Percentiles rank a stretch among this genome's conserved stretches.
Evolutionary conservation across 148 eudicot genomes (phyloP).

Genomic region (Cornus controversa): DNA sequence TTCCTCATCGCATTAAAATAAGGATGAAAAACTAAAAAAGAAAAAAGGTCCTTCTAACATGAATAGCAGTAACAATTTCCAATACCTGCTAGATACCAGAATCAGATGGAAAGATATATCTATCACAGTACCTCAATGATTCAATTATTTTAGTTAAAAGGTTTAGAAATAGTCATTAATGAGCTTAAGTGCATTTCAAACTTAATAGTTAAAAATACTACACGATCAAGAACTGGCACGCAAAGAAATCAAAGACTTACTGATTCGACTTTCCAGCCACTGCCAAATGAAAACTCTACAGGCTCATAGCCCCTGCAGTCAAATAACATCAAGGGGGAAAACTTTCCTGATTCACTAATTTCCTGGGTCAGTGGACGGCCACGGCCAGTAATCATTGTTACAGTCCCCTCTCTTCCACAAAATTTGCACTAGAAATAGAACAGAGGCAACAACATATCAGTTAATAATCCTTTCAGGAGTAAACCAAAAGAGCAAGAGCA

Average conservation of each 20-base stretch:
- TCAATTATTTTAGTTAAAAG: background rate
- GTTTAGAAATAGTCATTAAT: too few species aligned
- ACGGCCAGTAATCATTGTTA: conserved; percentile 58
- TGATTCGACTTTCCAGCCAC: conserved; percentile 82
- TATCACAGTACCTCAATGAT: background rate
- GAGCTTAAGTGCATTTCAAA: background rate
- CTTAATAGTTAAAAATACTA: background rate
- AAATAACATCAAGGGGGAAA: conserved; percentile 68
- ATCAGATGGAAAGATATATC: background rate
- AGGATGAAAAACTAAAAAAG: background rate
- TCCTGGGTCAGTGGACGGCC: conserved; percentile 61
- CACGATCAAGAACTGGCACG: background rate
- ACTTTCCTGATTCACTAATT: conserved; percentile 45
- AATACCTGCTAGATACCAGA: too few species aligned
- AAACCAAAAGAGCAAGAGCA: background rate
- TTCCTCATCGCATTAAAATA: background rate
- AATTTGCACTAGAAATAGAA: conserved; percentile 70
- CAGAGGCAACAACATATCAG: background rate
- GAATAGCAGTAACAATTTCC: background rate
- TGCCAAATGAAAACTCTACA: conserved; percentile 56
- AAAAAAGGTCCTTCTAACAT: too few species aligned
- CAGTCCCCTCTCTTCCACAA: conserved; percentile 70
- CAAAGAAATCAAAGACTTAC: conserved; percentile 41
- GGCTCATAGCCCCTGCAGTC: conserved; percentile 94
- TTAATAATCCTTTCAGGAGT: background rate